Percentiles rank a stretch among this genome's conserved stretches.
Conservation (phyloP, 306 rosid genomes). For the Vigna radiata region DNA sequence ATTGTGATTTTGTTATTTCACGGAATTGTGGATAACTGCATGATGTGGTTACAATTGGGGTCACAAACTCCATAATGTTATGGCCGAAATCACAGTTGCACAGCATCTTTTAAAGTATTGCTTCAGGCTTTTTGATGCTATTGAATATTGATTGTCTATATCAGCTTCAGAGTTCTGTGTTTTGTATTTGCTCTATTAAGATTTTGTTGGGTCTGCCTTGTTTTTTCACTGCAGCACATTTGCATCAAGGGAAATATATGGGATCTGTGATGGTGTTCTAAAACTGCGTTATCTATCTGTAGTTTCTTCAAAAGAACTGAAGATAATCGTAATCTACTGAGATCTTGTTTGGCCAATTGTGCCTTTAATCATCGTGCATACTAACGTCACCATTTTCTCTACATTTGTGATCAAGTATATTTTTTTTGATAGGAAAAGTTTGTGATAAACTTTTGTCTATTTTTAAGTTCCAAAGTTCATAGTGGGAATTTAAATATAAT, state of each 20-base stretch:
- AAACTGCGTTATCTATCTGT: constrained; percentile 61
- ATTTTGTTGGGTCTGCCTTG: background rate
- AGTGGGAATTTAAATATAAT: no score
- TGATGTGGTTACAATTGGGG: background rate
- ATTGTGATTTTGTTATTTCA: background rate
- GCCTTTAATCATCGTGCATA: no score
- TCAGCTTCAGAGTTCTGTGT: background rate
- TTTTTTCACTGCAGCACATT: background rate
- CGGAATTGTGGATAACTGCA: background rate
- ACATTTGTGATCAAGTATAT: no score
- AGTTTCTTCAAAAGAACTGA: constrained; percentile 41
- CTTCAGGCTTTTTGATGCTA: background rate
- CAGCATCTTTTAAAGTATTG: background rate
- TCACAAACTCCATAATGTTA: background rate
- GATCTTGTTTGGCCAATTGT: background rate
- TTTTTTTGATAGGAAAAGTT: no score
- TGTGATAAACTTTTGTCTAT: no score
- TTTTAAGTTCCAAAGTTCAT: no score
- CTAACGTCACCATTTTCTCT: no score
- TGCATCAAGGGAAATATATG: background rate
- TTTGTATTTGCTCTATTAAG: background rate
- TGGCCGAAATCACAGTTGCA: background rate
- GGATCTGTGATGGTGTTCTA: constrained; percentile 46
- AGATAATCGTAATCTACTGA: constrained; percentile 39
- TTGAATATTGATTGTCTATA: background rate